Conservation (phyloP, 331 rosid genomes). For the Dryas integrifolia region DNA sequence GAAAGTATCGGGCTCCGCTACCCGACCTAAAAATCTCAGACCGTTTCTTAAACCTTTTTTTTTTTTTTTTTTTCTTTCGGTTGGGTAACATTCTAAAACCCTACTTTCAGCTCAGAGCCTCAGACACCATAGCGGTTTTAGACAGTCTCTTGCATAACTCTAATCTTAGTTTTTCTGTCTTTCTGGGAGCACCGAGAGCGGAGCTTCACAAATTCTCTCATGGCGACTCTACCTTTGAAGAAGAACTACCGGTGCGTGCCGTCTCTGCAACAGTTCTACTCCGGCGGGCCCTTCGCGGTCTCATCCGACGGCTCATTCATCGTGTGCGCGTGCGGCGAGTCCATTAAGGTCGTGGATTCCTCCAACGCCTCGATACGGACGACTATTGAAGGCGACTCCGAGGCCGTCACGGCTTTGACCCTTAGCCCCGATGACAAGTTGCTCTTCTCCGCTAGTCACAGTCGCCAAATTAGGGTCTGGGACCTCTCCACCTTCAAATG, state of each 20-base stretch:
- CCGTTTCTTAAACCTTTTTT: too few relatives aligned
- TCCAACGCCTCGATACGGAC: constrained; percentile 63
- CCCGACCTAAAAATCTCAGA: too few relatives aligned
- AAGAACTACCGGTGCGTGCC: constrained; percentile 66
- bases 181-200: background rate
- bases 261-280: constrained; percentile 74
- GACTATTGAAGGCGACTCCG: constrained; percentile 67
- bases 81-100: background rate
- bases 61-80: too few relatives aligned
- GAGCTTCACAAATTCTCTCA: constrained; percentile 12
- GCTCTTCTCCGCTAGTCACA: constrained; percentile 77
- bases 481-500: constrained; percentile 70
- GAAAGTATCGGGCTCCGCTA: too few relatives aligned
- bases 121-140: too few relatives aligned
- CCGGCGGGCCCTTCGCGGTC: constrained; percentile 74
- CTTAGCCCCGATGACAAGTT: constrained; percentile 64
- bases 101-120: background rate
- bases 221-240: constrained; percentile 61
- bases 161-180: background rate
- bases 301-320: constrained; percentile 78
- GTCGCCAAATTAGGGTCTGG: constrained; percentile 85
- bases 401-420: constrained; percentile 62
- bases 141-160: background rate
- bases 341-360: constrained; percentile 73
- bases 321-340: constrained; percentile 68